A percentile compares a stretch with the other conserved stretches of the same genome.
These are phyloP conservation scores for Xerocomus amazonicus DNA, from an alignment of 1,284 basidiomycete genomes.

Conservation along the genomic window DNA sequence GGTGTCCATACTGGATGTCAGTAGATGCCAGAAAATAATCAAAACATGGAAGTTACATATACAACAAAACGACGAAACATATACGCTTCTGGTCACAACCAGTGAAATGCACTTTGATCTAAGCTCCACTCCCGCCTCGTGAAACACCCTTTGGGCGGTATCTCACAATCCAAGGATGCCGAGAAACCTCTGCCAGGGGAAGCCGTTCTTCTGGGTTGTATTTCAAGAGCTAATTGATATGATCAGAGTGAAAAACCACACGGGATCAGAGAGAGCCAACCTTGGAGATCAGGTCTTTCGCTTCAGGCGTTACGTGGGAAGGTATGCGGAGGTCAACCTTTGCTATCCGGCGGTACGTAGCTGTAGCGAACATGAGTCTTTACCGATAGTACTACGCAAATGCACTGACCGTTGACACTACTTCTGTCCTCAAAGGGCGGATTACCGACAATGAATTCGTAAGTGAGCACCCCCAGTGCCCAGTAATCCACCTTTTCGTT, in stretches of 20 bases:
- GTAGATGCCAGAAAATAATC: neutral
- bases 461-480: conserved; percentile 95
- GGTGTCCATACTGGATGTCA: too few species aligned
- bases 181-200: conserved; percentile 75
- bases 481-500: conserved; percentile 92
- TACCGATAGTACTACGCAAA: neutral
- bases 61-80: conserved; percentile 10
- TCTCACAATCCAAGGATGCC: conserved; percentile 92
- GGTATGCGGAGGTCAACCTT: conserved; percentile 83
- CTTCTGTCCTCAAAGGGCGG: conserved; percentile 93
- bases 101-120: conserved; percentile 1
- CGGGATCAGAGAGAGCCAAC: conserved; percentile 34
- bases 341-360: conserved; percentile 84
- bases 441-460: conserved; percentile 89
- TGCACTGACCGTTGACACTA: conserved; percentile 64
- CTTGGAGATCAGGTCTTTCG: conserved; percentile 60
- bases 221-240: conserved; percentile 69
- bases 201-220: conserved; percentile 84
- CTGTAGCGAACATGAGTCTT: conserved; percentile 37
- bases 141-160: conserved; percentile 50
- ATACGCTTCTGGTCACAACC: neutral
- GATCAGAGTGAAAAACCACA: conserved; percentile 29
- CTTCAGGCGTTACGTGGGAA: conserved; percentile 57
- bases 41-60: conserved; percentile 17
- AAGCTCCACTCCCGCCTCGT: conserved; percentile 24